A percentile compares a stretch with the other conserved stretches of the same genome.
These are phyloP conservation scores for Gossypium schwendimanii DNA, from an alignment of 441 rosid genomes.

Conservation along the genomic window DNA sequence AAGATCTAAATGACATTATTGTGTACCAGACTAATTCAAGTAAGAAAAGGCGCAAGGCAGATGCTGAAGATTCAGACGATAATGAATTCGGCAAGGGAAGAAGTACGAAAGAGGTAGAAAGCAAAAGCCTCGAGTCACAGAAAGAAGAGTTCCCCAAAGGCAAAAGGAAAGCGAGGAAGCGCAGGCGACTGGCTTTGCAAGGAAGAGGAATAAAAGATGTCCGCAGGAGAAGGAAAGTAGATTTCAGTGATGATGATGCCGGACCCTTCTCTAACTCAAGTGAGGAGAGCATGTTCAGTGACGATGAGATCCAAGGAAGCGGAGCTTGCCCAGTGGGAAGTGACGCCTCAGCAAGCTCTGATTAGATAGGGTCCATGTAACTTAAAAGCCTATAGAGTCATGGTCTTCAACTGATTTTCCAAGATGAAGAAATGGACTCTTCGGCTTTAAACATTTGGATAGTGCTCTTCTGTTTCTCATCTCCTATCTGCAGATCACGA, in stretches of 20 bases:
- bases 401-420: background rate
- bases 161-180: constrained; percentile 71
- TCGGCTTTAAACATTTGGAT: background rate
- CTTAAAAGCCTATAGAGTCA: background rate
- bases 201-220: constrained; percentile 63
- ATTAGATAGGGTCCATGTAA: constrained; percentile 37
- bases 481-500: background rate
- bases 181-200: constrained; percentile 59
- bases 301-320: constrained; percentile 50
- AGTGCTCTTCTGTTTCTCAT: background rate
- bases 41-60: constrained; percentile 75
- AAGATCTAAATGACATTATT: constrained; percentile 14
- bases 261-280: constrained; percentile 61
- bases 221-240: constrained; percentile 43
- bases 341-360: constrained; percentile 62
- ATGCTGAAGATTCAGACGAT: constrained; percentile 69
- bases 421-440: background rate
- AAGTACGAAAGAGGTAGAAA: constrained; percentile 34
- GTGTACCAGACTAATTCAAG: constrained; percentile 68
- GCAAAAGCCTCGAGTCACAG: constrained; percentile 51
- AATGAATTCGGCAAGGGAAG: constrained; percentile 46
- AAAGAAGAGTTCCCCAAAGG: constrained; percentile 78
- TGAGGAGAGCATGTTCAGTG: constrained; percentile 60
- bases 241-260: constrained; percentile 40
- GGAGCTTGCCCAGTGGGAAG: constrained; percentile 36